phyloP scores from a whole-genome alignment of 176 grass and related monocot genomes.

The Cenchrus fungigraminus region DNA sequence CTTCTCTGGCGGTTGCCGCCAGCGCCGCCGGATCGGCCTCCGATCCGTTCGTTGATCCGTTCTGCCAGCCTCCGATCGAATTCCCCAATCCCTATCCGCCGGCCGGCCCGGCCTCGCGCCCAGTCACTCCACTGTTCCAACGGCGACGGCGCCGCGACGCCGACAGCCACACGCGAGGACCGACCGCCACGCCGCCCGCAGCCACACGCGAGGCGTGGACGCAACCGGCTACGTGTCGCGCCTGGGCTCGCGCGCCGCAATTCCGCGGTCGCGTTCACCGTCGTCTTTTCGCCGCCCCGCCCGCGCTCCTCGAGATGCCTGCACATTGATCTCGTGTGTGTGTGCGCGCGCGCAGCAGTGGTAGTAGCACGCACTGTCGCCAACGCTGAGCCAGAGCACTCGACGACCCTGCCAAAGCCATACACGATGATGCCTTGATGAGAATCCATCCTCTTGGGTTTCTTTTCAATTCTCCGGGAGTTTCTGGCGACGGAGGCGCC shows the following conservation, averaged over 20 bases:
- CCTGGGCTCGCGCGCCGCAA: slow-evolving; percentile 14
- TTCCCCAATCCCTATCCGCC: not conserved
- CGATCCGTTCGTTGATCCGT: not conserved
- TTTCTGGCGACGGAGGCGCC: not conserved
- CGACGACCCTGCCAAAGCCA: not conserved
- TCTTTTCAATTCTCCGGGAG: too few relatives aligned
- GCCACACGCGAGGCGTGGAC: not conserved
- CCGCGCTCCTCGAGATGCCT: not conserved
- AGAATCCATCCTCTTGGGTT: too few relatives aligned
- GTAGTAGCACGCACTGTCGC: not conserved
- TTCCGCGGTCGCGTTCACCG: not conserved
- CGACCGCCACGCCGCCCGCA: slow-evolving; percentile 30
- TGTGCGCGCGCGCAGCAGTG: too few relatives aligned
- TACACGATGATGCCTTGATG: too few relatives aligned
- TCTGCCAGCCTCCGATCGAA: not conserved
- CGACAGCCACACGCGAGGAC: not conserved
- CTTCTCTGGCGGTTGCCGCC: not conserved
- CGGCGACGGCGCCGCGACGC: not conserved
- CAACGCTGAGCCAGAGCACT: not conserved
- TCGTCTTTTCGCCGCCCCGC: too few relatives aligned
- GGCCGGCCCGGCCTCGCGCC: too few relatives aligned
- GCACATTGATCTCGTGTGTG: slow-evolving; percentile 32
- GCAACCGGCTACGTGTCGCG: slow-evolving; percentile 9
- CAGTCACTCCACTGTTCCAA: not conserved
- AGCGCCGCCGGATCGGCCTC: too few relatives aligned